Percentiles rank a stretch among this genome's conserved stretches.
These are phyloP conservation scores for Aechmea fasciata DNA, from an alignment of 176 grass and related monocot genomes.

Conservation along the genomic window DNA sequence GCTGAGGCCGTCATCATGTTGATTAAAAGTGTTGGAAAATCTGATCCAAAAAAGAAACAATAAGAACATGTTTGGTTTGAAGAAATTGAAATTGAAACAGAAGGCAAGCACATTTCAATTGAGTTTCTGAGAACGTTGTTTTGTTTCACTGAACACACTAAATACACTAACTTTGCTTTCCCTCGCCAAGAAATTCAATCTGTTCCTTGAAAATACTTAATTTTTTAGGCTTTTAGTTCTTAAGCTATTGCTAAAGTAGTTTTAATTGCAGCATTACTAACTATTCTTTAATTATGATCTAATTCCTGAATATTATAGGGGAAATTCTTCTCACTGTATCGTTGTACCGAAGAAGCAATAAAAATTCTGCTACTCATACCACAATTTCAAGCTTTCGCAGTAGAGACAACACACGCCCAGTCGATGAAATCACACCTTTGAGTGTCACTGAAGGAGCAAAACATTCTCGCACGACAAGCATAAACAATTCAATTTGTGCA, in stretches of 20 bases:
- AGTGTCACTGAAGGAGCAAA: background rate
- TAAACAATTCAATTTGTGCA: constrained; percentile 1
- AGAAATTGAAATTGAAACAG: too few species aligned
- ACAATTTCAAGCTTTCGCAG: constrained; percentile 23
- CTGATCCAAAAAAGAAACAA: too few species aligned
- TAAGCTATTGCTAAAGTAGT: background rate
- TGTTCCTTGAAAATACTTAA: background rate
- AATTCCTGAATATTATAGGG: constrained; percentile 25
- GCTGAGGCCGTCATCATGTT: too few species aligned
- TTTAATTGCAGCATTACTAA: background rate
- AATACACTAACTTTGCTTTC: too few species aligned
- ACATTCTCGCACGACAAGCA: constrained; percentile 20
- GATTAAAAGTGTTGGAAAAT: too few species aligned
- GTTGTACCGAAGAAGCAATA: constrained; percentile 31
- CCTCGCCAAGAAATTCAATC: too few species aligned
- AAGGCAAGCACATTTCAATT: too few species aligned
- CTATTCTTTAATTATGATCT: background rate
- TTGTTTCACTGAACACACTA: too few species aligned
- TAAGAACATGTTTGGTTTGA: too few species aligned
- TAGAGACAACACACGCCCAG: constrained; percentile 16
- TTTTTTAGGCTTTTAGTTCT: background rate
- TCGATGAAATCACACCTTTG: constrained; percentile 17
- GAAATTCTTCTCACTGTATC: constrained; percentile 68
- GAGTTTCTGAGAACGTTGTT: too few species aligned
- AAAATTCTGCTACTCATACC: constrained; percentile 18